phyloP scores from a whole-genome alignment of 2,329 filamentous ascomycete genomes.

The Neospermospora avenae region DNA sequence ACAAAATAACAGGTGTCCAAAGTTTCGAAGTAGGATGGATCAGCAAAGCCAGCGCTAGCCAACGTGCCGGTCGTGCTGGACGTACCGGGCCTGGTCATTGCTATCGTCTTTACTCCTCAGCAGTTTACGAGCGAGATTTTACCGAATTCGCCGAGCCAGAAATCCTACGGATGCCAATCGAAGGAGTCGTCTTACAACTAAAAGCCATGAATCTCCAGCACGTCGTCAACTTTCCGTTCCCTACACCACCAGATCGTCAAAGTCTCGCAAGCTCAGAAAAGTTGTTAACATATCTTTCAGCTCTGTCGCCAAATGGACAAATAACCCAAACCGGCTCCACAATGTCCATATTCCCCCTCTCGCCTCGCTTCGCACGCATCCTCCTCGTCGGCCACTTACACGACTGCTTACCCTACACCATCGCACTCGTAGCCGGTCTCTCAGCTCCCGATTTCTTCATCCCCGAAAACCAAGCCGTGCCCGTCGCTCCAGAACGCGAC shows the following conservation, averaged over 20 bases:
- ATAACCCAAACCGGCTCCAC: conserved; percentile 80
- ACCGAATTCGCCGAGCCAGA: conserved; percentile 83
- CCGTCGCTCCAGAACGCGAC: conserved; percentile 47
- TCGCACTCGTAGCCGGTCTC: conserved; percentile 83
- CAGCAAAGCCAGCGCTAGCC: conserved; percentile 92
- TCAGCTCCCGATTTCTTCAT: conserved; percentile 88
- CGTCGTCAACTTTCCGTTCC: conserved; percentile 93
- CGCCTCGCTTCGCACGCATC: conserved; percentile 87
- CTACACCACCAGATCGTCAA: conserved; percentile 76
- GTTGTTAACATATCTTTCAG: conserved; percentile 80
- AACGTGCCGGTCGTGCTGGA: conserved; percentile 89
- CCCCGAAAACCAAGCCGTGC: conserved; percentile 72
- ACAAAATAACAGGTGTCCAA: conserved; percentile 85
- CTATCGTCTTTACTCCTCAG: conserved; percentile 90
- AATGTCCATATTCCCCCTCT: conserved; percentile 85
- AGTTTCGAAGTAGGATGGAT: conserved; percentile 96
- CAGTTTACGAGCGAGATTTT: conserved; percentile 89
- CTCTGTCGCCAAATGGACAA: conserved; percentile 66
- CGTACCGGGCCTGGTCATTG: conserved; percentile 95
- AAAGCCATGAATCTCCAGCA: conserved; percentile 92
- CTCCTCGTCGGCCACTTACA: conserved; percentile 83
- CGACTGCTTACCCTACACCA: conserved; percentile 77
- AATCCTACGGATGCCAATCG: conserved; percentile 85
- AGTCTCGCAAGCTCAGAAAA: conserved; percentile 82
- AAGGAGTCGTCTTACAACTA: conserved; percentile 87